Base-by-base conservation (phyloP, 176 grass and related monocot species). In the Avena atlantica region DNA sequence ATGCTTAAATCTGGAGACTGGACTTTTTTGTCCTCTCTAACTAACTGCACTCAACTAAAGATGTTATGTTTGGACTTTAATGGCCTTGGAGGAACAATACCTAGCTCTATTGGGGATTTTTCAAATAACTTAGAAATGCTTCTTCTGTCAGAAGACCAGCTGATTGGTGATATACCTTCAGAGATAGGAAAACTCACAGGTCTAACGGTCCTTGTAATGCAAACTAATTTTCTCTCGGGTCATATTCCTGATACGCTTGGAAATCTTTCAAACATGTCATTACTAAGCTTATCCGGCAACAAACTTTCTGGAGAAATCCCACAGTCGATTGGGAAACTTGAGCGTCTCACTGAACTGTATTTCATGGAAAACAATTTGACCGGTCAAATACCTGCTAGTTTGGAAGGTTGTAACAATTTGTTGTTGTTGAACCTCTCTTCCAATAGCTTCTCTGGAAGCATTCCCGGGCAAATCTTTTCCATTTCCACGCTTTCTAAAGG, bases 31-130 rank as follows among this genome's bases (percentile, higher is more conserved):
- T 6, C 40, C 10, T 72, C 69, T 7, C 40, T 72, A 13, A 21
- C 10, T 20, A 47, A 47, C n/a, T 72, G 40, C 21, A 47, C 69
- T 47, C 20, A 72, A 21, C 10, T 72, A 47, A 4, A 47, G 9
- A 72, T 47, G 19, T 13, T 72, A 2, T 71, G 68, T 71, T 45
- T 71, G 68, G 68, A 71, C 44, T 71, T 71, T 45, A 71, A 71
- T 45, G 68, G 68, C 17, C 68, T 71, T 45, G 68, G 68, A 14
- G 68, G 68, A 10, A 21, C 4, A 71, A 45, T 72, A 2, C 69
- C 69, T 47, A 72, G 19, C 0, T 47, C 37, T 47, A 47, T 72
- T 47, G 69, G 69, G 2, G 19, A 72, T 72, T 17, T 72, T 21
- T 47, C 69, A 47, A 72, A 12, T 6, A 72, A 0, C 40, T 1